phyloP scores from a whole-genome alignment of 352 stramenopile genomes.

The Phytophthora sp. region DNA sequence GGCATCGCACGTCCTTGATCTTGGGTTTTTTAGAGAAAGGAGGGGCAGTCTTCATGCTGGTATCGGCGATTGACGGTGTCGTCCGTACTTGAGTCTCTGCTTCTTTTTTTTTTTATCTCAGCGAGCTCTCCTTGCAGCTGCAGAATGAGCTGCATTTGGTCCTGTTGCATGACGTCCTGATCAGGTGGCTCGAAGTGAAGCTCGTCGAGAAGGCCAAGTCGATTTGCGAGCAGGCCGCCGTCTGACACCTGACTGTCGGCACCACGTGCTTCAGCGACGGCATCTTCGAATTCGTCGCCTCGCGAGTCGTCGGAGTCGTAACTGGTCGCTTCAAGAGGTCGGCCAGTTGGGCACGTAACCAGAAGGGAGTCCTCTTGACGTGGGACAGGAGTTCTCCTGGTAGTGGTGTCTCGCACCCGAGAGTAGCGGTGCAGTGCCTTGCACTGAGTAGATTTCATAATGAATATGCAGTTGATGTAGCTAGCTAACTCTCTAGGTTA shows the following conservation, averaged over 20 bases:
- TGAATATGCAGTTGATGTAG: not conserved
- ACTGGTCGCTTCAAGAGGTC: no score
- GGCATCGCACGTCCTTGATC: constrained; percentile 13
- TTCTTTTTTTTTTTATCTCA: not conserved
- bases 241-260: not conserved
- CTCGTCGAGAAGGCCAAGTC: not conserved
- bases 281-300: not conserved
- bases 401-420: not conserved
- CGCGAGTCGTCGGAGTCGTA: not conserved
- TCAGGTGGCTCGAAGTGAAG: not conserved
- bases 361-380: not conserved
- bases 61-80: not conserved
- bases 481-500: no score
- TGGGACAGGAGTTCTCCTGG: not conserved
- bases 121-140: not conserved
- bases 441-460: not conserved
- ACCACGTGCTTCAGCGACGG: not conserved
- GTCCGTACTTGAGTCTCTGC: not conserved
- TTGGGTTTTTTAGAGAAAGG: constrained; percentile 1
- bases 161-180: not conserved
- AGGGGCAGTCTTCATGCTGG: not conserved
- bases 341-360: not conserved
- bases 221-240: not conserved
- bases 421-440: no score
- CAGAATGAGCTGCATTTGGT: not conserved